Evolutionary conservation across 306 rosid genomes (phyloP).

Genomic region (Pyrus betulifolia): DNA sequence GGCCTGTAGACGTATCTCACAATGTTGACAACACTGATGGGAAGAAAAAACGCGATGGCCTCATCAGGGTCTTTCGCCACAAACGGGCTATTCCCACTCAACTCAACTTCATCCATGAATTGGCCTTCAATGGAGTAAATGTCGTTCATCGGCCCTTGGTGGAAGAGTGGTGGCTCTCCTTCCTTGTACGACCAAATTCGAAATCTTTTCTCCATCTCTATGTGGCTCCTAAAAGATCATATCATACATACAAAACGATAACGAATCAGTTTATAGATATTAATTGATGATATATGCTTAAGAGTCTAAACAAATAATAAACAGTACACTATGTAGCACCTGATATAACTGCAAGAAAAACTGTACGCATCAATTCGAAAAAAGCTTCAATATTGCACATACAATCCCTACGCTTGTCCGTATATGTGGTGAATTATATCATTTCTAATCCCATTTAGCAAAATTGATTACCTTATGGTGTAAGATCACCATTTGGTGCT

Average conservation of each 20-base stretch:
- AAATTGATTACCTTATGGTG: not conserved
- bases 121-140: slow-evolving; percentile 68
- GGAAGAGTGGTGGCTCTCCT: slow-evolving; percentile 59
- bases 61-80: slow-evolving; percentile 32
- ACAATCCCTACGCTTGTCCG: not conserved
- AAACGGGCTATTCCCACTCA: slow-evolving; percentile 20
- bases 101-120: slow-evolving; percentile 59
- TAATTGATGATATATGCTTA: not conserved
- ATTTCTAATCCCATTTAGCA: not conserved
- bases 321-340: not conserved
- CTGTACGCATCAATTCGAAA: not conserved
- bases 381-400: not conserved
- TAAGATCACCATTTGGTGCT: not conserved
- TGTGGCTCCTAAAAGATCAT: slow-evolving; percentile 20
- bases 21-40: slow-evolving; percentile 40
- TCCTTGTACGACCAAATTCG: slow-evolving; percentile 58
- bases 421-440: not conserved
- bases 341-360: not conserved
- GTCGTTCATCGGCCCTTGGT: slow-evolving; percentile 55
- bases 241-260: not conserved
- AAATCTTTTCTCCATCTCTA: slow-evolving; percentile 62
- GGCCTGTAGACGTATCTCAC: slow-evolving; percentile 42
- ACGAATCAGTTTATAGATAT: not conserved
- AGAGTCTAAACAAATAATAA: not conserved
- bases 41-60: slow-evolving; percentile 48